Evolutionary conservation across 73 alveolate species (phyloP).

Genomic region (Diophrys sp.): DNA sequence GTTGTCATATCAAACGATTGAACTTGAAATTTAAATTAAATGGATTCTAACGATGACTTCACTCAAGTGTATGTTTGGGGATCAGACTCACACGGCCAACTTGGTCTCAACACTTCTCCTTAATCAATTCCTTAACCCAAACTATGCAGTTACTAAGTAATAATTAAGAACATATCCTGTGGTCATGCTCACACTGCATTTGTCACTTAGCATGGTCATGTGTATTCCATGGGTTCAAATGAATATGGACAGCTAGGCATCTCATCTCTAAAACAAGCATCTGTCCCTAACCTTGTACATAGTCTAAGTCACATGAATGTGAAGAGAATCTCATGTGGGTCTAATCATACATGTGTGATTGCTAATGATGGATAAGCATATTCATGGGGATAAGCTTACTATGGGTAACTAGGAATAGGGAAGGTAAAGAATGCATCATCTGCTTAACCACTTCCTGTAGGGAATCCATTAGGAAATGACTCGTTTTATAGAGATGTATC

Average conservation of each 20-base stretch:
- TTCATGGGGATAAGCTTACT: conserved; percentile 64
- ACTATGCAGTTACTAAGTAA: conserved; percentile 46
- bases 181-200: conserved; percentile 73
- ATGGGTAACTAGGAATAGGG: conserved; percentile 37
- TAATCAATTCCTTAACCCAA: conserved; percentile 31
- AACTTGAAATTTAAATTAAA: no score
- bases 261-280: not conserved
- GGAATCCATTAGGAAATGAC: no score
- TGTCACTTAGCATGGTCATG: conserved; percentile 43
- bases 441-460: no score
- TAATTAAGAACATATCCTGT: conserved; percentile 55
- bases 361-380: conserved; percentile 30
- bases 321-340: conserved; percentile 48
- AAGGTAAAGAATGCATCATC: no score
- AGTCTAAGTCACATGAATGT: conserved; percentile 12
- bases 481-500: conserved; percentile 18
- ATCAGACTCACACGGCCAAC: conserved; percentile 34
- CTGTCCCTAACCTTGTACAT: conserved; percentile 23
- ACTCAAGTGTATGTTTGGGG: conserved; percentile 56
- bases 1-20: no score
- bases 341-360: conserved; percentile 37
- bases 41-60: not conserved
- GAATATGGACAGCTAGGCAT: conserved; percentile 62
- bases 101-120: conserved; percentile 22
- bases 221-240: conserved; percentile 69